Evolutionary conservation across 345 rosid genomes (phyloP).

Genomic region (Eucalyptus rudis): DNA sequence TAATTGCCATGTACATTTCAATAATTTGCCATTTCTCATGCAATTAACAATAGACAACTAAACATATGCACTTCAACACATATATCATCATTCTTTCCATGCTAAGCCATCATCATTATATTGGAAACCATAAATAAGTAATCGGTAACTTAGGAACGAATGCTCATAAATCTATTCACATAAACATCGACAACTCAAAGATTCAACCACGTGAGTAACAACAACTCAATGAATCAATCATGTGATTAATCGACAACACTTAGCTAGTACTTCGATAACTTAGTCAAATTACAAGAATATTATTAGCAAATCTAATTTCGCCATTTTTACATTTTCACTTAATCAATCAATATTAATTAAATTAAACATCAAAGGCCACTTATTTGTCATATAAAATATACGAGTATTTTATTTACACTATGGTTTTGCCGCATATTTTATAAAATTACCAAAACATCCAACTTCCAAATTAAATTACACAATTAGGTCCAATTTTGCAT

Average conservation of each 20-base stretch:
- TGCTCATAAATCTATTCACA: neutral
- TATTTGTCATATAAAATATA: neutral
- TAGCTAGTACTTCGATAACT: neutral
- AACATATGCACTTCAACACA: too few relatives aligned
- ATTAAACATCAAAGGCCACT: neutral
- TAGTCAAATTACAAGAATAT: neutral
- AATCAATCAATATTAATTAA: neutral
- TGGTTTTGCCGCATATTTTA: rapidly evolving
- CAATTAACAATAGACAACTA: neutral
- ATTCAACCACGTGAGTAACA: neutral
- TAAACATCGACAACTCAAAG: neutral
- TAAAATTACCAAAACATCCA: too few relatives aligned
- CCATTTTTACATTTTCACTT: neutral
- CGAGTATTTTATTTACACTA: too few relatives aligned
- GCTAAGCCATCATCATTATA: too few relatives aligned
- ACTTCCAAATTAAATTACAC: too few relatives aligned
- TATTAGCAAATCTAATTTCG: neutral
- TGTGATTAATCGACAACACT: neutral
- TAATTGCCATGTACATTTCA: neutral
- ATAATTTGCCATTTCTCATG: neutral
- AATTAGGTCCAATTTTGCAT: too few relatives aligned
- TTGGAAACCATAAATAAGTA: neutral
- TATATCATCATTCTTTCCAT: too few relatives aligned
- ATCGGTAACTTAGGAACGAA: neutral
- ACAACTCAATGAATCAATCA: neutral